A percentile compares a stretch with the other conserved stretches of the same genome.
Evolutionary conservation across 257 asterid genomes (phyloP).

Genomic region (Solanum dulcamara): DNA sequence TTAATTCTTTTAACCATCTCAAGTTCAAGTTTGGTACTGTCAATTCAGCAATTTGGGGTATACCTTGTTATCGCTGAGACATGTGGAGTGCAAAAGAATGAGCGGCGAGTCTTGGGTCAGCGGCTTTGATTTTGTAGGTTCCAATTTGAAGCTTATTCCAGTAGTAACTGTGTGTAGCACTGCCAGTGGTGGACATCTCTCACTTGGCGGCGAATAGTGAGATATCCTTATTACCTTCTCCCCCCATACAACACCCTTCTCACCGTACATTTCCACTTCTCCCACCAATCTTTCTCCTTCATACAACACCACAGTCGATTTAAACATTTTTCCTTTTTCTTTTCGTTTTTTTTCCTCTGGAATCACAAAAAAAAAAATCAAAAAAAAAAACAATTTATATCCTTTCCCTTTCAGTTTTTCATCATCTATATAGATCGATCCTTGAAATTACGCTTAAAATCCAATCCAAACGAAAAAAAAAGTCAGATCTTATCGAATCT

Average conservation of each 20-base stretch:
- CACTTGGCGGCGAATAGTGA: conserved; percentile 69
- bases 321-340: conserved; percentile 20
- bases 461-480: not conserved
- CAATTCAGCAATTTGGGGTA: conserved; percentile 4
- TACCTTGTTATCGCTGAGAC: conserved; percentile 98
- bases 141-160: conserved; percentile 79
- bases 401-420: conserved; percentile 15
- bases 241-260: conserved; percentile 40
- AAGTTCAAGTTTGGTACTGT: not conserved
- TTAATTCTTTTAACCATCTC: not conserved
- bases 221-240: conserved; percentile 64
- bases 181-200: conserved; percentile 89
- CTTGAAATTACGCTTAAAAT: not conserved
- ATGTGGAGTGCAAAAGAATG: conserved; percentile 65
- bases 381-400: not conserved
- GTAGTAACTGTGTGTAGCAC: conserved; percentile 61
- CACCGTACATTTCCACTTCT: conserved; percentile 55
- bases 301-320: conserved; percentile 43
- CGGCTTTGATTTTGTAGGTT: conserved; percentile 30
- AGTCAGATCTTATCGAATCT: not conserved
- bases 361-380: not conserved
- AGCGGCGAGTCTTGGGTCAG: conserved; percentile 63
- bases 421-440: not conserved
- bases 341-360: not conserved
- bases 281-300: conserved; percentile 78